These are phyloP conservation scores for Erodium maritimum DNA, from an alignment of 345 rosid species.

Conservation along the genomic window DNA sequence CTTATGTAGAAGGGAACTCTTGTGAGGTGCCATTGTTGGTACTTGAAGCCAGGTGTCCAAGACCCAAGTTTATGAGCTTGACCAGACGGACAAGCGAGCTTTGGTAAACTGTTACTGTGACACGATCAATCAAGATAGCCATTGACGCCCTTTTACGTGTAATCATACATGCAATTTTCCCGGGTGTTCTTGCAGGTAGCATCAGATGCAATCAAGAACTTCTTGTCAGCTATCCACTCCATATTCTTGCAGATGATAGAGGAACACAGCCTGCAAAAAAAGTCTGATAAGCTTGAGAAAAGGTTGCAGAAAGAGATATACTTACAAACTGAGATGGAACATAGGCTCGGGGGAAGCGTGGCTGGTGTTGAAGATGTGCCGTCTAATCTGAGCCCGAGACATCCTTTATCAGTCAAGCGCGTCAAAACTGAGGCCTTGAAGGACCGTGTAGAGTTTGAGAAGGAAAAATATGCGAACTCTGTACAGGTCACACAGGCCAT, in stretches of 20 bases:
- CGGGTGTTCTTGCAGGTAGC: constrained; percentile 32
- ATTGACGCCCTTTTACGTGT: no score
- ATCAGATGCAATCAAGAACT: constrained; percentile 57
- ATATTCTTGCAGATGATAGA: constrained; percentile 51
- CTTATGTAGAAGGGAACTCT: no score
- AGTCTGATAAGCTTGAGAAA: not conserved
- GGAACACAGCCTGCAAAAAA: constrained; percentile 43
- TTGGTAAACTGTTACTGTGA: no score
- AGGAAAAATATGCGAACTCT: constrained; percentile 33
- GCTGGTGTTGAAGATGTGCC: constrained; percentile 20
- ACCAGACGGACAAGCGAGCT: no score
- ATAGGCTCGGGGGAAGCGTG: constrained; percentile 26
- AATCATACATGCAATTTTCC: no score
- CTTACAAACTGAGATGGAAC: constrained; percentile 49
- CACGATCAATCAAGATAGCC: no score
- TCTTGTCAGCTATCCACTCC: constrained; percentile 43
- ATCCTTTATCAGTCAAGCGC: constrained; percentile 53
- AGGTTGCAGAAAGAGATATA: constrained; percentile 45
- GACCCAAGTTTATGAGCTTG: no score
- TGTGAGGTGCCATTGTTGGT: no score
- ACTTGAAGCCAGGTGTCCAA: no score
- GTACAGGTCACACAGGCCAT: constrained; percentile 43
- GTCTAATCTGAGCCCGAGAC: constrained; percentile 41
- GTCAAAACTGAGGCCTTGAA: constrained; percentile 48
- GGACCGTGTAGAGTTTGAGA: constrained; percentile 45